Percentiles rank a stretch among this genome's conserved stretches.
Conservation (phyloP, 306 rosid species). For the Prunus dulcis region DNA sequence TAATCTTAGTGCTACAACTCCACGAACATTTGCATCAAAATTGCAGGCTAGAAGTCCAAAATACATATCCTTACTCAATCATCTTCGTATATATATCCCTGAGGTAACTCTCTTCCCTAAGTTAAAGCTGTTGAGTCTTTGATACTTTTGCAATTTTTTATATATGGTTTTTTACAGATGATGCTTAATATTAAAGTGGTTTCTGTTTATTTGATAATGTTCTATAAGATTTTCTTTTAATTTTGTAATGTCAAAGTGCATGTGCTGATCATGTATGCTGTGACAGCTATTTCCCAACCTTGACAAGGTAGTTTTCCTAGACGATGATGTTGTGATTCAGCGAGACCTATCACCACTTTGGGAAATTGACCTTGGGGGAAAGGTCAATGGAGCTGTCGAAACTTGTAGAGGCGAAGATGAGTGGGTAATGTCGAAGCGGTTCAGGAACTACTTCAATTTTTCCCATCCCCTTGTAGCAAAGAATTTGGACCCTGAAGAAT, state of each 20-base stretch:
- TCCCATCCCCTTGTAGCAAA: slow-evolving; percentile 73
- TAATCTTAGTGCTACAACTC: slow-evolving; percentile 70
- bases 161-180: background rate
- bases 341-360: slow-evolving; percentile 83
- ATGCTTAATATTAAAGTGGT: background rate
- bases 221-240: background rate
- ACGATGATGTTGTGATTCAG: slow-evolving; percentile 94
- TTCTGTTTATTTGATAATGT: slow-evolving; percentile 1
- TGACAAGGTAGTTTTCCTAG: slow-evolving; percentile 88
- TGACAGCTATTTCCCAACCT: slow-evolving; percentile 91
- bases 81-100: slow-evolving; percentile 91
- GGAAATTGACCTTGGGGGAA: slow-evolving; percentile 87
- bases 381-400: slow-evolving; percentile 96
- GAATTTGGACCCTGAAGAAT: slow-evolving; percentile 84
- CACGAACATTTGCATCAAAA: slow-evolving; percentile 69
- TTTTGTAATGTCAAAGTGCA: background rate
- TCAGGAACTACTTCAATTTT: slow-evolving; percentile 92
- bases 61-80: slow-evolving; percentile 95
- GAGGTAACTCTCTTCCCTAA: slow-evolving; percentile 57
- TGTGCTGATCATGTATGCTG: slow-evolving; percentile 31
- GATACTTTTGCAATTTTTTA: background rate
- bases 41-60: slow-evolving; percentile 98
- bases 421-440: slow-evolving; percentile 96
- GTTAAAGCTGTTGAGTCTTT: background rate
- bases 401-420: slow-evolving; percentile 95